A percentile compares a stretch with the other conserved stretches of the same genome.
phyloP scores from a whole-genome alignment of 345 rosid species.

The Aurinia saxatilis region DNA sequence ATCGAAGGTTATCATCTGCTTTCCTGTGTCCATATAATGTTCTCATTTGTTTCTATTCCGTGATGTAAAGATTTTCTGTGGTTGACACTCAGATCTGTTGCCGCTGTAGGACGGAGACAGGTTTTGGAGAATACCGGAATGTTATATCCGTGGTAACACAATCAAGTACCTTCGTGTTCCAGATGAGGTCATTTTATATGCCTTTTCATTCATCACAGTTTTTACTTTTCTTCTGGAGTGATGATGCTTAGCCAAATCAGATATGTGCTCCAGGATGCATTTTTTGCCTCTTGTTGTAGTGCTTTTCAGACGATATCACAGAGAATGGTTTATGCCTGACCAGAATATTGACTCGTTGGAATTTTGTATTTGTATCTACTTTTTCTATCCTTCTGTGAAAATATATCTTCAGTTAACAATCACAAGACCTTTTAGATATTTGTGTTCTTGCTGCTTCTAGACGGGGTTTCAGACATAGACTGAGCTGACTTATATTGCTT shows the following conservation, averaged over 20 bases:
- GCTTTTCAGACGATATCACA: slow-evolving; percentile 25
- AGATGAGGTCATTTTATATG: slow-evolving; percentile 60
- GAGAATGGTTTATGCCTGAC: slow-evolving; percentile 34
- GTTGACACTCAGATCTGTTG: not conserved
- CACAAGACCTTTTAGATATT: not conserved
- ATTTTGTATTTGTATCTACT: too few species aligned
- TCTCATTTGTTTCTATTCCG: not conserved
- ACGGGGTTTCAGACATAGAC: not conserved
- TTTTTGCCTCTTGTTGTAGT: slow-evolving; percentile 24
- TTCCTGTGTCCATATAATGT: not conserved
- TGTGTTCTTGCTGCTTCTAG: not conserved
- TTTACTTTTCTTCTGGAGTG: slow-evolving; percentile 15
- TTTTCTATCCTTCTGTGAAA: not conserved
- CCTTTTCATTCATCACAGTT: not conserved
- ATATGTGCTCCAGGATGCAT: slow-evolving; percentile 29
- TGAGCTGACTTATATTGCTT: not conserved
- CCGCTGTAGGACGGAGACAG: slow-evolving; percentile 85
- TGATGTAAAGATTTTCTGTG: too few species aligned
- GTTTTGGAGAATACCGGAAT: slow-evolving; percentile 99
- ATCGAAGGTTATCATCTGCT: slow-evolving; percentile 52
- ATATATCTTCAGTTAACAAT: not conserved
- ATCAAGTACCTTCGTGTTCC: slow-evolving; percentile 99
- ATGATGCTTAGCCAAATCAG: slow-evolving; percentile 36
- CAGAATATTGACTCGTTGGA: slow-evolving; percentile 15
- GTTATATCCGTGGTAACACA: slow-evolving; percentile 98